A percentile compares a stretch with the other conserved stretches of the same genome.
Evolutionary conservation across 1,139 yeast genomes (phyloP).

Genomic region (Kurtzmaniella quercitrusa): DNA sequence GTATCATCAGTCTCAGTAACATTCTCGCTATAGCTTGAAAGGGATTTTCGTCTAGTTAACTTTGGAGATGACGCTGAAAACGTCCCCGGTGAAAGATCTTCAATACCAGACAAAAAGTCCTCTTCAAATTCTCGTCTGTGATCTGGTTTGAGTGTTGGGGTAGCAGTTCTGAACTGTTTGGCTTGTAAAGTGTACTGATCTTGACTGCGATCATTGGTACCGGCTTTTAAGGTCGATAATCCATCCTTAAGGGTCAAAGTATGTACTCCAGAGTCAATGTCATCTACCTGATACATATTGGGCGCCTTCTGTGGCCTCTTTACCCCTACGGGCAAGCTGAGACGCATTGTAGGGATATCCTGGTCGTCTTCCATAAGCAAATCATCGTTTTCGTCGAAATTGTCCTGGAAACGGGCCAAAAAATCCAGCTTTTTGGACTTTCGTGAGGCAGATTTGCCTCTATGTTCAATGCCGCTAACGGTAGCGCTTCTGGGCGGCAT

Average conservation of each 20-base stretch:
- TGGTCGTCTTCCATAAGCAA: slow-evolving; percentile 10
- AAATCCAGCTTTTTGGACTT: slow-evolving; percentile 11
- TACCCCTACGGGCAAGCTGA: slow-evolving; percentile 1
- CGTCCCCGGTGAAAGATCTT: slow-evolving; percentile 15
- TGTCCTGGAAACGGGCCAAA: slow-evolving; percentile 10
- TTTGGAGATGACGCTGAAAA: slow-evolving; percentile 25
- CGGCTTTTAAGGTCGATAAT: slow-evolving; percentile 12
- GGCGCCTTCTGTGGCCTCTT: slow-evolving; percentile 3
- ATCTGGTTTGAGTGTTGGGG: slow-evolving; percentile 7
- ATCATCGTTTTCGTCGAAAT: slow-evolving; percentile 8
- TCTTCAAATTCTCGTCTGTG: not conserved
- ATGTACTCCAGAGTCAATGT: slow-evolving; percentile 15
- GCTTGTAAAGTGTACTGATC: not conserved
- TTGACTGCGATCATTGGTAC: not conserved
- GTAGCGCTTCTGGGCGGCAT: slow-evolving; percentile 1
- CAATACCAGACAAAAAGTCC: slow-evolving; percentile 7
- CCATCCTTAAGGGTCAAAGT: slow-evolving; percentile 20
- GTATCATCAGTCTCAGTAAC: slow-evolving; percentile 24
- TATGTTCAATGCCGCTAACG: not conserved
- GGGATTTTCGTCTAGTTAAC: slow-evolving; percentile 13
- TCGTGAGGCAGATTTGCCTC: not conserved
- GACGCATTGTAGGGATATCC: not conserved
- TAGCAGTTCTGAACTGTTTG: not conserved
- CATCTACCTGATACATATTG: not conserved
- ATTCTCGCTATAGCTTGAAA: slow-evolving; percentile 36